Percentiles rank a stretch among this genome's conserved stretches.
These are phyloP conservation scores for Phascolomyces articulosus DNA, from an alignment of 371 early-diverging fungal genomes.

Conservation along the genomic window DNA sequence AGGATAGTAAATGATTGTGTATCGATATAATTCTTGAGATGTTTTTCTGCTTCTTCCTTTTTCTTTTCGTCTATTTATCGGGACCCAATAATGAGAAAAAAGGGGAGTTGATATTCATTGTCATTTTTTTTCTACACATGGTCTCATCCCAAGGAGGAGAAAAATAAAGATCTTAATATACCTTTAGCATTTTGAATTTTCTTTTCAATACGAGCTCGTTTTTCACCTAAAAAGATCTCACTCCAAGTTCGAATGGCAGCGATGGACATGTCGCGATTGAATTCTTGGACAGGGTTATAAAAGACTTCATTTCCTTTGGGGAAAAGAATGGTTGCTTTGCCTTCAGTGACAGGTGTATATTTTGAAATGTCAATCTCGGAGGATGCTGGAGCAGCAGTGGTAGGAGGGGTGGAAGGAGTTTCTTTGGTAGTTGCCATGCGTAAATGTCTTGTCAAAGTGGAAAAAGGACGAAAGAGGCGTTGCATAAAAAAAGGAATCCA, in stretches of 20 bases:
- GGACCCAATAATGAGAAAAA: too few species aligned
- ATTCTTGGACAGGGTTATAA: slow-evolving; percentile 99
- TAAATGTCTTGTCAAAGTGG: slow-evolving; percentile 1
- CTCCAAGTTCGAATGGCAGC: slow-evolving; percentile 93
- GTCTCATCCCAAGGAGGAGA: too few species aligned
- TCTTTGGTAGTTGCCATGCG: neutral
- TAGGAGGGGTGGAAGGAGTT: neutral
- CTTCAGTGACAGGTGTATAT: slow-evolving; percentile 75
- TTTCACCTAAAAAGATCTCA: slow-evolving; percentile 66
- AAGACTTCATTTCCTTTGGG: slow-evolving; percentile 94
- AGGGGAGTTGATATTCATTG: too few species aligned
- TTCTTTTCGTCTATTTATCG: slow-evolving; percentile 34
- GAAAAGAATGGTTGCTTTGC: slow-evolving; percentile 89
- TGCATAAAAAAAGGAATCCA: slow-evolving; percentile 1
- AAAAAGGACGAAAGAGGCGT: slow-evolving; percentile 1
- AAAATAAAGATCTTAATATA: too few species aligned
- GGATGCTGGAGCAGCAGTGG: neutral
- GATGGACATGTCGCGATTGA: slow-evolving; percentile 97
- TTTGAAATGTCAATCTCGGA: slow-evolving; percentile 43
- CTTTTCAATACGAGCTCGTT: slow-evolving; percentile 50
- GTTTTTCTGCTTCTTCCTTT: slow-evolving; percentile 27
- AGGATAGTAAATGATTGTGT: slow-evolving; percentile 74
- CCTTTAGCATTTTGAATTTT: slow-evolving; percentile 43
- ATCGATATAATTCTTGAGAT: slow-evolving; percentile 29
- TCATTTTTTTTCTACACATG: neutral